A percentile compares a stretch with the other conserved stretches of the same genome.
Evolutionary conservation across 73 alveolate species (phyloP).

Genomic region (Paramecium sexaurelia): DNA sequence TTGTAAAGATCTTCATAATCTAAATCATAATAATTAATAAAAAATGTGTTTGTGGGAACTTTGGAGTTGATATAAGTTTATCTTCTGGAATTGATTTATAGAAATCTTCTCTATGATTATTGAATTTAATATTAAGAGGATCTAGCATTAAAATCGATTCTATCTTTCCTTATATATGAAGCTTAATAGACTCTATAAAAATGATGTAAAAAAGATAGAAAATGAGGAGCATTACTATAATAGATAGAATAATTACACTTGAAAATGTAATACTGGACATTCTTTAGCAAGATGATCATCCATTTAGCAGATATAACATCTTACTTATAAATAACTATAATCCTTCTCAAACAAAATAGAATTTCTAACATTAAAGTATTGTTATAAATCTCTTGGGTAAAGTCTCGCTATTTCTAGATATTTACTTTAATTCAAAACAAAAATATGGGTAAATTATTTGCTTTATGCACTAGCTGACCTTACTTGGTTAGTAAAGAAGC

Average conservation of each 20-base stretch:
- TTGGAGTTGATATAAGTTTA: neutral
- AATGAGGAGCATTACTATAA: neutral
- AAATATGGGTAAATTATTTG: constrained; percentile 66
- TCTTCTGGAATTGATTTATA: neutral
- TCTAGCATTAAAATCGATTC: neutral
- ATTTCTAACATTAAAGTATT: neutral
- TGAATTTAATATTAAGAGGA: neutral
- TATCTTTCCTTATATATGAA: neutral
- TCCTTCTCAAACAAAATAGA: neutral
- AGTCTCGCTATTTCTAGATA: neutral
- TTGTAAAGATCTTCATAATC: neutral
- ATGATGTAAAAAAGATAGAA: neutral
- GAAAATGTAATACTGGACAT: neutral
- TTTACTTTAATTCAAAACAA: neutral
- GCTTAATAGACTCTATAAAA: neutral
- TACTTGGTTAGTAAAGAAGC: constrained; percentile 62
- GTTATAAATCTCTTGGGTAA: neutral
- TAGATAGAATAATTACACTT: neutral
- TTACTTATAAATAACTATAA: neutral
- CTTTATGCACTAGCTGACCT: constrained; percentile 70
- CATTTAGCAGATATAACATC: constrained; percentile 8
- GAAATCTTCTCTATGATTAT: neutral
- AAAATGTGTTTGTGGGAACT: neutral
- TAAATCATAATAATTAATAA: neutral
- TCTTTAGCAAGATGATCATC: neutral